Evolutionary conservation across 2,329 filamentous ascomycete genomes (phyloP), one percentile per base, ranked within the genome.

Genomic region (Phialophora tarda): DNA sequence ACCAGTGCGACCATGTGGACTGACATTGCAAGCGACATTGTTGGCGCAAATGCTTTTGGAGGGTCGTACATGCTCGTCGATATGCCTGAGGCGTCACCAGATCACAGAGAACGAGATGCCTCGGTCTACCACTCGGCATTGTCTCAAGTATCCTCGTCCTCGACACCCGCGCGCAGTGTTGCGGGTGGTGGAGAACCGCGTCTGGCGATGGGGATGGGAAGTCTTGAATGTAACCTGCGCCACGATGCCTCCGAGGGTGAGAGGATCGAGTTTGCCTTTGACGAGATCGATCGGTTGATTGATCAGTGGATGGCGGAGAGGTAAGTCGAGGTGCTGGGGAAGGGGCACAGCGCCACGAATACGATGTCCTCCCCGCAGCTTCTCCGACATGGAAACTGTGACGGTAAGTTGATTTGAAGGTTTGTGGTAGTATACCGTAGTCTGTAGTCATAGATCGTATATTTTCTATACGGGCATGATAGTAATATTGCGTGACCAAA

Each of bases 181-280:
- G n/a, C 21, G 23, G 47, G n/a, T 30, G 10, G 32, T 14, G 48
- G n/a, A n/a, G n/a, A 26, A 51, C 21, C 23, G 14, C 48, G 48
- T 28, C 48, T 51, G 21, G 48, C 48, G 10, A 24, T 51, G 48
- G 48, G 48, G 2, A 51, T 51, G 48, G 48, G 48, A 28, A 51
- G 48, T 26, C 2, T 51, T 7, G 48, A 26, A 14, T 4, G 10
- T 10, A 14, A 3, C 26, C 14, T 51, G 48, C 17, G 48, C 1
- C n/a, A 12, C 8, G 23, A 51, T 12, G 21, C 23, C 23, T 14
- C 48, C 11, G 48, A 51, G 23, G 48, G 21, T 14, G 48, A 51
- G 12, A 51, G 48, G 21, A 28, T 51, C 14, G 48, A 51, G 48
- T 51, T 24, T 17, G 48, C 48, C 21, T 28, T 51, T 4, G 48